Evolutionary conservation across 345 rosid species (phyloP).

Genomic region (Theobroma cacao): DNA sequence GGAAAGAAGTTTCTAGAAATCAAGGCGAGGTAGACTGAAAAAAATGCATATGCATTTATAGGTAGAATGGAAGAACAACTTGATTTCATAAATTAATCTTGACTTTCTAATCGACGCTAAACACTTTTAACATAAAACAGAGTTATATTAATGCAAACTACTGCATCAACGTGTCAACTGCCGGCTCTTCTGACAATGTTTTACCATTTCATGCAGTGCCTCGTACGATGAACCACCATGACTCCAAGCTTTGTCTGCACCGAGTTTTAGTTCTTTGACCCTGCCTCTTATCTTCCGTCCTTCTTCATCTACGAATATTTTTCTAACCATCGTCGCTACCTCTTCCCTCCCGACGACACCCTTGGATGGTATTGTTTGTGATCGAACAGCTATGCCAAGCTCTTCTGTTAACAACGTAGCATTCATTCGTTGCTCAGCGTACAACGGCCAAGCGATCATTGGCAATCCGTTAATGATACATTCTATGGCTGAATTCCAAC

Average conservation of each 20-base stretch:
- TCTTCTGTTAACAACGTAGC: conserved; percentile 50
- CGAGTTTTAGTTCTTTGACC: conserved; percentile 30
- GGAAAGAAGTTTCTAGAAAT: too few relatives aligned
- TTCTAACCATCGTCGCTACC: conserved; percentile 39
- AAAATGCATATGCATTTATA: too few relatives aligned
- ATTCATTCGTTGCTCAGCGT: conserved; percentile 52
- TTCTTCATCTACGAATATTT: conserved; percentile 42
- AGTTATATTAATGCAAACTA: too few relatives aligned
- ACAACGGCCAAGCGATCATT: conserved; percentile 57
- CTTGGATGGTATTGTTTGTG: conserved; percentile 18
- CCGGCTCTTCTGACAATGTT: neutral
- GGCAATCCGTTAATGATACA: conserved; percentile 47
- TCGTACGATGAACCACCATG: conserved; percentile 35
- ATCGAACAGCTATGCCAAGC: conserved; percentile 39
- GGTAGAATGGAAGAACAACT: too few relatives aligned
- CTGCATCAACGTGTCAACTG: too few relatives aligned
- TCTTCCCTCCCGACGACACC: conserved; percentile 39
- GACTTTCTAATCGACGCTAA: too few relatives aligned
- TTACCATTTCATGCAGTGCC: neutral
- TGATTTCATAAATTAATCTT: too few relatives aligned
- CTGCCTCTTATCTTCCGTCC: conserved; percentile 39
- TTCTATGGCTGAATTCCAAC: conserved; percentile 73
- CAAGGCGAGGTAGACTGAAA: too few relatives aligned
- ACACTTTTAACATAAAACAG: too few relatives aligned
- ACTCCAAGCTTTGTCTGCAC: conserved; percentile 26